Percentiles rank a stretch among this genome's conserved stretches.
Conservation (phyloP, 805 yeast species). For the Myxozyma lipomycoides region DNA sequence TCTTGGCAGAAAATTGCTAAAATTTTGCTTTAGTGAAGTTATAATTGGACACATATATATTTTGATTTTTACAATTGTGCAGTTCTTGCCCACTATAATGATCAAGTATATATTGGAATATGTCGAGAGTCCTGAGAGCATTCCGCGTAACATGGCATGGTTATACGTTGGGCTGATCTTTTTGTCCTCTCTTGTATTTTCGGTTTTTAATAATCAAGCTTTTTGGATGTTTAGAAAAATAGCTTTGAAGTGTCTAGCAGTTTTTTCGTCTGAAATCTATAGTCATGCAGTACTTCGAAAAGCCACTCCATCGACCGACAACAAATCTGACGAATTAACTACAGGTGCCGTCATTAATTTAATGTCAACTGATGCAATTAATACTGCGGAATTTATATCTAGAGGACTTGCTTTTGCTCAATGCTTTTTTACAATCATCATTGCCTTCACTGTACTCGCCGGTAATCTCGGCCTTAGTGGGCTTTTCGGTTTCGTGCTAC, state of each 20-base stretch:
- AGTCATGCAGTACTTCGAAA: constrained; percentile 79
- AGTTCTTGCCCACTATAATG: constrained; percentile 74
- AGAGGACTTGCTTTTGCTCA: constrained; percentile 77
- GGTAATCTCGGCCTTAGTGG: constrained; percentile 81
- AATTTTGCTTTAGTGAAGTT: constrained; percentile 59
- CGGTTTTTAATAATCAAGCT: constrained; percentile 80
- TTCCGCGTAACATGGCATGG: constrained; percentile 76
- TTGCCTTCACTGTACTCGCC: constrained; percentile 66
- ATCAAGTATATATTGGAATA: constrained; percentile 75
- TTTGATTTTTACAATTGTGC: constrained; percentile 54
- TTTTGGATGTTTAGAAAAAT: constrained; percentile 85
- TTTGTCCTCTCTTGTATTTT: constrained; percentile 50
- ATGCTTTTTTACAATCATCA: constrained; percentile 58
- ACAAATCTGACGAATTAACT: constrained; percentile 41
- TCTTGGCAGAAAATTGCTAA: constrained; percentile 57
- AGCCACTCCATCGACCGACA: constrained; percentile 20
- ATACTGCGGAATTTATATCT: constrained; percentile 87
- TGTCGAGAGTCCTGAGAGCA: constrained; percentile 62
- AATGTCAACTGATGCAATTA: constrained; percentile 91
- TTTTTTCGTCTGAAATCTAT: constrained; percentile 81
- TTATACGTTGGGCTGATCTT: constrained; percentile 73
- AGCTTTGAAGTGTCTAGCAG: constrained; percentile 81
- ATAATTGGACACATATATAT: constrained; percentile 72
- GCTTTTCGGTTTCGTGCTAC: constrained; percentile 65
- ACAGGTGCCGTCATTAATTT: constrained; percentile 88